phyloP scores from a whole-genome alignment of 352 stramenopile genomes.

The Phytopythium litorale region DNA sequence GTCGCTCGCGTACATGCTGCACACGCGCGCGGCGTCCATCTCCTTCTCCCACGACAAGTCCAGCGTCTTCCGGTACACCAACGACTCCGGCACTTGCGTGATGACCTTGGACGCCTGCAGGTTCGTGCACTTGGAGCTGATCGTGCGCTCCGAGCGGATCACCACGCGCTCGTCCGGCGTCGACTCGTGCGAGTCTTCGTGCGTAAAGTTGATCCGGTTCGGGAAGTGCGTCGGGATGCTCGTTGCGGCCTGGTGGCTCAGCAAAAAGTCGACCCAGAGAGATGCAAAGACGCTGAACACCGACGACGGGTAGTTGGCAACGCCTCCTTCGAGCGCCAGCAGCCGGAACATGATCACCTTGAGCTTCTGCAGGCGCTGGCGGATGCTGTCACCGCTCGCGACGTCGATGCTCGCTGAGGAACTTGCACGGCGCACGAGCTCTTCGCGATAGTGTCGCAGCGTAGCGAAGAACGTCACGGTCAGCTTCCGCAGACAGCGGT shows the following conservation, averaged over 20 bases:
- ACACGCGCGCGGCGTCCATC: slow-evolving; percentile 54
- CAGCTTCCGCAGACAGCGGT: slow-evolving; percentile 62
- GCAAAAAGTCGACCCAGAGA: slow-evolving; percentile 63
- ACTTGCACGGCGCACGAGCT: slow-evolving; percentile 24
- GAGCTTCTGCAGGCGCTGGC: slow-evolving; percentile 33
- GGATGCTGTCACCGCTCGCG: background rate
- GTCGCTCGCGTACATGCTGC: slow-evolving; percentile 52
- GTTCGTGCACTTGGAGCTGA: slow-evolving; percentile 82
- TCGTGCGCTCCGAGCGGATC: slow-evolving; percentile 70
- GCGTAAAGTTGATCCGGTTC: slow-evolving; percentile 27
- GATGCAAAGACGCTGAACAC: slow-evolving; percentile 64
- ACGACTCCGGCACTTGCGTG: slow-evolving; percentile 44
- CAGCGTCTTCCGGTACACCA: slow-evolving; percentile 71
- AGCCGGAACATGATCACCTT: slow-evolving; percentile 52
- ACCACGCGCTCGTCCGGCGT: slow-evolving; percentile 30
- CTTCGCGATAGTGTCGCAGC: slow-evolving; percentile 41
- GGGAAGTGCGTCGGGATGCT: slow-evolving; percentile 77
- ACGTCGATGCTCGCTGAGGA: slow-evolving; percentile 7
- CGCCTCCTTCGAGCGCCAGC: slow-evolving; percentile 44
- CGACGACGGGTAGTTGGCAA: slow-evolving; percentile 64
- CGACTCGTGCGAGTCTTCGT: slow-evolving; percentile 5
- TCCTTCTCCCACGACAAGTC: slow-evolving; percentile 68
- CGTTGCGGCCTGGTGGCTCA: slow-evolving; percentile 53
- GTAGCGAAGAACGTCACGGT: slow-evolving; percentile 50
- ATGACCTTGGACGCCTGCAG: slow-evolving; percentile 74